phyloP scores from a whole-genome alignment of 768 basidiomycete genomes.

The Kwoniella mangroviensis region DNA sequence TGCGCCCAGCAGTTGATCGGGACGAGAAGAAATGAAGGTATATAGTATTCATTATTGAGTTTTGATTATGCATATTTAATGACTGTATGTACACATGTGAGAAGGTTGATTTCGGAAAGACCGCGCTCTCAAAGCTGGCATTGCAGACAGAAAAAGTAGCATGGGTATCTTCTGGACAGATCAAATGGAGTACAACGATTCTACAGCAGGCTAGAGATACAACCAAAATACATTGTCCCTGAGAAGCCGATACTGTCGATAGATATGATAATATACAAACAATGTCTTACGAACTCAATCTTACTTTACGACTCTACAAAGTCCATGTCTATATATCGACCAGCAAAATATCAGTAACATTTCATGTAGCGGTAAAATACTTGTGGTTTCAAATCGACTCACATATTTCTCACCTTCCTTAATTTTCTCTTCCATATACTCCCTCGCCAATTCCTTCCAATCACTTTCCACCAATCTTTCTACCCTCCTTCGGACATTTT shows the following conservation, averaged over 20 bases:
- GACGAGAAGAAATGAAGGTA: not conserved
- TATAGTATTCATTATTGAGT: not conserved
- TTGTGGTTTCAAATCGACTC: not conserved
- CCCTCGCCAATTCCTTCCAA: slow-evolving; percentile 1
- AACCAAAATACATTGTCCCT: no score
- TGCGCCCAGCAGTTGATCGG: not conserved
- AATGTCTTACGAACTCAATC: not conserved
- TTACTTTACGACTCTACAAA: not conserved
- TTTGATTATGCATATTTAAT: not conserved
- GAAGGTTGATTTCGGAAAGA: no score
- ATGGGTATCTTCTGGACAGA: no score
- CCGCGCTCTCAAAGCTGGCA: no score
- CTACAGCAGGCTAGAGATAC: no score
- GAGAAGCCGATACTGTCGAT: no score
- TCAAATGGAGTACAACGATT: no score
- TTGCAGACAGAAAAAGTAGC: no score
- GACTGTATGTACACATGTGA: not conserved
- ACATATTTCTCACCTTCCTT: not conserved
- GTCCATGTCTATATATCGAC: slow-evolving; percentile 6
- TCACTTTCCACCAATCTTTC: slow-evolving; percentile 12
- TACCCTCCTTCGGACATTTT: not conserved
- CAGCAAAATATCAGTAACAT: no score
- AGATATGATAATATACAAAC: not conserved
- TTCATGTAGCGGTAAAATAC: no score
- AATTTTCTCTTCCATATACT: slow-evolving; percentile 10